A percentile compares a stretch with the other conserved stretches of the same genome.
These are phyloP conservation scores for Cercospora janseana DNA, from an alignment of 2,329 filamentous ascomycete genomes.

Conservation along the genomic window DNA sequence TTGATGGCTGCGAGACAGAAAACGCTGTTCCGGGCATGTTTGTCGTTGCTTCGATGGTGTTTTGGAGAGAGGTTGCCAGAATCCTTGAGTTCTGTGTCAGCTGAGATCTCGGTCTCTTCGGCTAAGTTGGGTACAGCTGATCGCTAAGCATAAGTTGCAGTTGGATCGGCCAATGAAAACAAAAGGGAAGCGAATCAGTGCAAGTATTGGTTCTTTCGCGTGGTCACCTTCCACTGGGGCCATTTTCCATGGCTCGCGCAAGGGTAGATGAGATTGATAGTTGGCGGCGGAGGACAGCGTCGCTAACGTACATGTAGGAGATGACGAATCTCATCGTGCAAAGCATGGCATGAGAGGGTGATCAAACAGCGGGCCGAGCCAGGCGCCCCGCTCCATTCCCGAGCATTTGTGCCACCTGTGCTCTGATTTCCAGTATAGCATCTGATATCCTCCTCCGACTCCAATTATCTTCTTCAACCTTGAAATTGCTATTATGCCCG, in stretches of 20 bases:
- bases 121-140: slow-evolving; percentile 1
- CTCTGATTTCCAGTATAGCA: slow-evolving; percentile 1
- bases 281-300: background rate
- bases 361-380: background rate
- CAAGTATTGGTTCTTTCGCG: slow-evolving; percentile 1
- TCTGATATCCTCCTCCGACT: too few relatives aligned
- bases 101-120: background rate
- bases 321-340: slow-evolving; percentile 2
- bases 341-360: background rate
- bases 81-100: slow-evolving; percentile 2
- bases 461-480: too few relatives aligned
- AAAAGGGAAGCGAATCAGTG: background rate
- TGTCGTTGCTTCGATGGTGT: background rate
- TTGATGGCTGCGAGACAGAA: background rate
- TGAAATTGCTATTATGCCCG: background rate
- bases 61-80: slow-evolving; percentile 1
- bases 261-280: slow-evolving; percentile 2
- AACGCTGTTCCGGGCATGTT: background rate
- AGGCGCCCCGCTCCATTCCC: background rate
- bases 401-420: background rate
- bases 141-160: background rate
- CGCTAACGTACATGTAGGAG: background rate
- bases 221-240: background rate
- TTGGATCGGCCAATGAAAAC: slow-evolving; percentile 2
- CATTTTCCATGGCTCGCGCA: slow-evolving; percentile 1